Percentiles rank a stretch among this genome's conserved stretches.
Conservation (phyloP, 495 filamentous ascomycete genomes). For the Parachaetomium inaequale region DNA sequence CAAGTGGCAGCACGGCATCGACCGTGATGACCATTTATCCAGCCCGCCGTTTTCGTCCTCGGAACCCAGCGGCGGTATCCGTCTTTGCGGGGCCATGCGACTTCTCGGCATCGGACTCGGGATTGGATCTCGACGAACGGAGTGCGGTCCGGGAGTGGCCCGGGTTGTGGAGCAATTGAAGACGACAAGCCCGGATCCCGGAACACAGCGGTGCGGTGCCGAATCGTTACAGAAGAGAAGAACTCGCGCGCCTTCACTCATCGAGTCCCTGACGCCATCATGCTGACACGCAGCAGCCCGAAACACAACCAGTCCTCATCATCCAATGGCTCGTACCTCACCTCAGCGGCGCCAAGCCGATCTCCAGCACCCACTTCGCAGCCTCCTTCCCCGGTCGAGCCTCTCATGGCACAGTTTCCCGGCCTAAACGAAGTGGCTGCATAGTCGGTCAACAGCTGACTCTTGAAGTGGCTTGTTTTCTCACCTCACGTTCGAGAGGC, state of each 20-base stretch:
- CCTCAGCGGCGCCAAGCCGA: slow-evolving; percentile 6
- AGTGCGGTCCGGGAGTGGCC: not conserved
- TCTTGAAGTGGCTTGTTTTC: not conserved
- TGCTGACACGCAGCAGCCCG: slow-evolving; percentile 15
- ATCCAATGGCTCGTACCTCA: slow-evolving; percentile 3
- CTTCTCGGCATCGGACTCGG: not conserved
- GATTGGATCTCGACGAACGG: not conserved
- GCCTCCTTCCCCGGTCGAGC: not conserved
- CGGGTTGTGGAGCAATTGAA: not conserved
- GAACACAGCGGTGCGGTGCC: not conserved
- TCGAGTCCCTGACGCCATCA: not conserved
- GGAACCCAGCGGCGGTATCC: not conserved
- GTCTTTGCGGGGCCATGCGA: not conserved
- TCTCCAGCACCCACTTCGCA: not conserved
- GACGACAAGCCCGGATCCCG: not conserved
- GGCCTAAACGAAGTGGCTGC: not conserved
- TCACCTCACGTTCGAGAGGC: not conserved
- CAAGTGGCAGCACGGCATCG: too few relatives aligned
- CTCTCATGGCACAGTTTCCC: not conserved
- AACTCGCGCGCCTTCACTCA: not conserved
- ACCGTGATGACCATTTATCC: slow-evolving; percentile 1
- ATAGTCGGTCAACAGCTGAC: not conserved
- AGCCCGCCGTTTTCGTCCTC: not conserved
- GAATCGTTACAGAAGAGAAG: not conserved
- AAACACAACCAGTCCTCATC: not conserved